A percentile compares a stretch with the other conserved stretches of the same genome.
These are phyloP conservation scores for Arthroderma uncinatum DNA, from an alignment of 2,329 filamentous ascomycete genomes.

Conservation along the genomic window DNA sequence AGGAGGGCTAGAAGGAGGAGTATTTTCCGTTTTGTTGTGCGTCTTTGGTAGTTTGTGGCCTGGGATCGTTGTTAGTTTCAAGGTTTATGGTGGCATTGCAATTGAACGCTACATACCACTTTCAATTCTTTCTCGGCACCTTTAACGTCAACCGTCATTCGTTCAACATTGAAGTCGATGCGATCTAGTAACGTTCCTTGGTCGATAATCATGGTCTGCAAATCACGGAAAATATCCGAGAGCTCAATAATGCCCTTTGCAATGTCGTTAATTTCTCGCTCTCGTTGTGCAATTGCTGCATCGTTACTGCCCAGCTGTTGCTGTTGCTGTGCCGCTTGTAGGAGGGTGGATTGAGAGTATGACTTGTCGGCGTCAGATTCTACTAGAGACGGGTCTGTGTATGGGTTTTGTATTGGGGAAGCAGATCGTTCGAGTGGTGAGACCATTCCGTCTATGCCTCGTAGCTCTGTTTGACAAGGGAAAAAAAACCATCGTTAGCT, in stretches of 20 bases:
- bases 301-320: constrained; percentile 58
- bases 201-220: constrained; percentile 91
- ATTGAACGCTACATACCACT: constrained; percentile 41
- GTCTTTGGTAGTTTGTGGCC: constrained; percentile 78
- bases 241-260: constrained; percentile 96
- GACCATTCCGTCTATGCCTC: constrained; percentile 55
- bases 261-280: constrained; percentile 95
- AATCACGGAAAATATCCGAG: constrained; percentile 89
- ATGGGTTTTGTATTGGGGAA: constrained; percentile 49
- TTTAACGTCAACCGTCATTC: constrained; percentile 88
- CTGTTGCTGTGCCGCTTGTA: constrained; percentile 59
- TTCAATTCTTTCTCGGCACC: constrained; percentile 84
- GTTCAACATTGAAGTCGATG: constrained; percentile 96
- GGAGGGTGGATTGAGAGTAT: constrained; percentile 79
- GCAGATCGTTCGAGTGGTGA: constrained; percentile 41
- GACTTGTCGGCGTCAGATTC: constrained; percentile 90
- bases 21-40: constrained; percentile 80
- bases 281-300: constrained; percentile 74
- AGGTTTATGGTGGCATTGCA: background rate
- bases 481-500: background rate
- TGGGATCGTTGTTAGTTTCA: constrained; percentile 14
- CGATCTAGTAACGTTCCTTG: constrained; percentile 85
- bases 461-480: constrained; percentile 48
- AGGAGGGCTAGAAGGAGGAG: constrained; percentile 79
- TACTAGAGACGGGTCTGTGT: constrained; percentile 74